Conservation (phyloP, 768 basidiomycete genomes). For the Amanita molliuscula region DNA sequence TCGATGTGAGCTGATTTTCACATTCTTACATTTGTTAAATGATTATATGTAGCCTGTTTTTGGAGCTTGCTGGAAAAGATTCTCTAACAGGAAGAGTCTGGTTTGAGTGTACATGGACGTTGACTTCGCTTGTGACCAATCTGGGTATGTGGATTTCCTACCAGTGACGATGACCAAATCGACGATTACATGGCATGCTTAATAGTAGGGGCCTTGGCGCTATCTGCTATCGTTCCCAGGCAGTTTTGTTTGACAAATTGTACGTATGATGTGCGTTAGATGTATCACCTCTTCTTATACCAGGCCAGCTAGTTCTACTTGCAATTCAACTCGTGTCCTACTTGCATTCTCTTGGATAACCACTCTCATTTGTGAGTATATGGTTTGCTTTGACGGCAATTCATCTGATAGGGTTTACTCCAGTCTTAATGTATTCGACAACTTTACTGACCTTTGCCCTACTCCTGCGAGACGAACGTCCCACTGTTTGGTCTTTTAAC, state of each 20-base stretch:
- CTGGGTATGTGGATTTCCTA: conserved; percentile 34
- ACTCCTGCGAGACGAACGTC: conserved; percentile 31
- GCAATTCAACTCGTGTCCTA: conserved; percentile 44
- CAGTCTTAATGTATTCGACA: conserved; percentile 51
- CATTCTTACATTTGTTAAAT: not conserved
- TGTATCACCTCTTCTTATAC: not conserved
- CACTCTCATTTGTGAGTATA: conserved; percentile 27
- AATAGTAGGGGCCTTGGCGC: conserved; percentile 42
- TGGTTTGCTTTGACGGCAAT: not conserved
- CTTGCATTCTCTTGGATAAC: conserved; percentile 38
- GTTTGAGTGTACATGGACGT: conserved; percentile 61
- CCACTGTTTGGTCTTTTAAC: conserved; percentile 39
- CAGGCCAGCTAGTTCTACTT: conserved; percentile 16
- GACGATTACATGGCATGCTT: not conserved
- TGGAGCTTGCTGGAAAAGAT: conserved; percentile 43
- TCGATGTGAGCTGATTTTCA: conserved; percentile 35
- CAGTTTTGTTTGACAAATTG: conserved; percentile 20
- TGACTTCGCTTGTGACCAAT: conserved; percentile 45
- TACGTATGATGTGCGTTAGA: not conserved
- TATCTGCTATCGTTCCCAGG: conserved; percentile 28
- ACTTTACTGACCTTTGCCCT: conserved; percentile 32
- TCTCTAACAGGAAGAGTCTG: conserved; percentile 51
- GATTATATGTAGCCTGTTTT: conserved; percentile 32
- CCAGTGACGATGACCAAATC: not conserved
- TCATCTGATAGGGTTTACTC: conserved; percentile 1